Conservation (phyloP, 352 stramenopile genomes). For the Pythium myriotylum region DNA sequence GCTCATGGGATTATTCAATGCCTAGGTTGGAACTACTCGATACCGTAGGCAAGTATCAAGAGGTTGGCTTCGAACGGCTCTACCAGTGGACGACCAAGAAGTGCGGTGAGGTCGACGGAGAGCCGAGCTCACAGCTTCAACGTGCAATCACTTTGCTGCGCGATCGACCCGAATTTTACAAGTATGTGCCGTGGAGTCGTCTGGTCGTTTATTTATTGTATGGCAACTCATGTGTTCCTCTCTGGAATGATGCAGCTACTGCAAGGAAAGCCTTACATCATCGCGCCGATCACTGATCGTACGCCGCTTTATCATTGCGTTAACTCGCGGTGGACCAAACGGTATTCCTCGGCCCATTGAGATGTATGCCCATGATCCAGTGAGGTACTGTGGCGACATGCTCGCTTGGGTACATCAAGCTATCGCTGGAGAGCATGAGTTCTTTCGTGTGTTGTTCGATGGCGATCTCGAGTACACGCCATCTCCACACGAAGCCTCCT, state of each 20-base stretch:
- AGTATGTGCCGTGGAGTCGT: constrained; percentile 31
- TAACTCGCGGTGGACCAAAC: constrained; percentile 74
- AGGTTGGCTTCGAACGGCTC: constrained; percentile 82
- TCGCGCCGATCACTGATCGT: constrained; percentile 62
- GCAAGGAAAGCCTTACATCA: constrained; percentile 72
- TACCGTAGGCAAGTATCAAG: constrained; percentile 75
- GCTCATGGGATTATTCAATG: no score
- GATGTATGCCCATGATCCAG: constrained; percentile 84
- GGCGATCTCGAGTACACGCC: constrained; percentile 48
- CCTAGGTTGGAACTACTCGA: constrained; percentile 87
- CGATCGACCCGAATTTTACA: constrained; percentile 78
- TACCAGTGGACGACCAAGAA: constrained; percentile 89
- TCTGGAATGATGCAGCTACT: constrained; percentile 56
- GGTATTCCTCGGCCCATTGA: constrained; percentile 84
- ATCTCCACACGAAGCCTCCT: neutral
- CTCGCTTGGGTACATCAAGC: constrained; percentile 88
- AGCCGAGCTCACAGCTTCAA: constrained; percentile 68
- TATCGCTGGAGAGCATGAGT: constrained; percentile 81
- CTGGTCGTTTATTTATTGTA: neutral
- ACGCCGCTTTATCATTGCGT: constrained; percentile 71
- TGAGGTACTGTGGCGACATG: constrained; percentile 90
- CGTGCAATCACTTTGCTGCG: constrained; percentile 66
- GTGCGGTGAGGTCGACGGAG: constrained; percentile 66
- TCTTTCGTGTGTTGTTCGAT: constrained; percentile 79
- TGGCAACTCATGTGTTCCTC: neutral